A percentile compares a stretch with the other conserved stretches of the same genome.
phyloP scores from a whole-genome alignment of 345 rosid species.

The Citropsis articulata region DNA sequence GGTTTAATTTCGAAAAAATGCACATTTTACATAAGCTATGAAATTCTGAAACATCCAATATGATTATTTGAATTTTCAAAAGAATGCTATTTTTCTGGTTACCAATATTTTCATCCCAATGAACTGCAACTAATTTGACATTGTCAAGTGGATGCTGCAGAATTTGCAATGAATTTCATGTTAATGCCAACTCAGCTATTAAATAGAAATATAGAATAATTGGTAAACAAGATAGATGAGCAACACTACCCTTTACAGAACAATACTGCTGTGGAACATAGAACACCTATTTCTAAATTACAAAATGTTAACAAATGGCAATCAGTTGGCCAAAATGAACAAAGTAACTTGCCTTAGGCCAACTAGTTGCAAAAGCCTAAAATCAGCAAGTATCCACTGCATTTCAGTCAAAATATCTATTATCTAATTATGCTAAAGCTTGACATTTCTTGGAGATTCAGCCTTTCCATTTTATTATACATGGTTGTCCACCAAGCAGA shows the following conservation, averaged over 20 bases:
- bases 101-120: not conserved
- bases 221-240: not conserved
- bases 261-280: not conserved
- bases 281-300: not conserved
- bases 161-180: not conserved
- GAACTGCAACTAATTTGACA: not conserved
- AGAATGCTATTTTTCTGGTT: not conserved
- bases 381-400: not conserved
- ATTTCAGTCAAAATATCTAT: not conserved
- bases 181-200: not conserved
- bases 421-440: not conserved
- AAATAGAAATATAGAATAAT: not conserved
- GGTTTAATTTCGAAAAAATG: not conserved
- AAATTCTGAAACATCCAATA: not conserved
- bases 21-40: not conserved
- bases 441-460: not conserved
- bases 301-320: not conserved
- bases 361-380: not conserved
- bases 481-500: not conserved
- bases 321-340: not conserved
- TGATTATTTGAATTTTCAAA: not conserved
- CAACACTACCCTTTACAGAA: not conserved
- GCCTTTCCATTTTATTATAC: not conserved
- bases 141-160: not conserved
- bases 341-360: not conserved